Percentiles rank a stretch among this genome's conserved stretches.
Conservation (phyloP, 1,139 yeast genomes). For the Arxiozyma slooffiae region DNA sequence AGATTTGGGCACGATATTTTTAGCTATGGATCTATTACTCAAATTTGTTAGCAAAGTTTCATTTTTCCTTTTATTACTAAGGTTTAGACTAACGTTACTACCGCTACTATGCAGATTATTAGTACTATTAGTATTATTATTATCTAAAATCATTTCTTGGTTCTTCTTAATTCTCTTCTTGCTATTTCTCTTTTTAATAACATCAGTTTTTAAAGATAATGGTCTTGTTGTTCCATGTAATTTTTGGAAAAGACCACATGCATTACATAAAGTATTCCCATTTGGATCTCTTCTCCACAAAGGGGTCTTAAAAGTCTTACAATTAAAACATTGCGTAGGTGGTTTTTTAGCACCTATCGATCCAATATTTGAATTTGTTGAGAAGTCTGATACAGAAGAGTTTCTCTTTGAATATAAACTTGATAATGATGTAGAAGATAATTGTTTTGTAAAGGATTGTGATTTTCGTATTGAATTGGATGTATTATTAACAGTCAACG, state of each 20-base stretch:
- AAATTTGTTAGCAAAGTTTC: neutral
- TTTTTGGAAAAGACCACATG: conserved; percentile 89
- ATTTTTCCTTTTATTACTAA: neutral
- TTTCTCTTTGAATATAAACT: conserved; percentile 16
- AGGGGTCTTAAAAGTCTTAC: conserved; percentile 90
- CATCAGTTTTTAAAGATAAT: conserved; percentile 81
- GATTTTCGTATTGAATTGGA: conserved; percentile 25
- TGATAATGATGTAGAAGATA: conserved; percentile 25
- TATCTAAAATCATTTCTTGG: conserved; percentile 3
- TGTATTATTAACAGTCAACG: conserved; percentile 14
- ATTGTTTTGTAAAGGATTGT: conserved; percentile 19
- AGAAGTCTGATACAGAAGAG: conserved; percentile 15
- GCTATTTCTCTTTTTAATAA: conserved; percentile 68
- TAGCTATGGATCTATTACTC: conserved; percentile 3
- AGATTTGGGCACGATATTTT: conserved; percentile 9
- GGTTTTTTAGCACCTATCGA: conserved; percentile 15
- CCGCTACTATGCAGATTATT: neutral
- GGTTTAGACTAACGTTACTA: neutral
- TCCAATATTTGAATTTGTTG: conserved; percentile 7
- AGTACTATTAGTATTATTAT: conserved; percentile 4
- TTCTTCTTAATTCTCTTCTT: conserved; percentile 29
- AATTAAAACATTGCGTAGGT: conserved; percentile 58
- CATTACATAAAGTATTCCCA: conserved; percentile 91
- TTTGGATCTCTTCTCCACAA: conserved; percentile 92
- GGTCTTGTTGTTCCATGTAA: conserved; percentile 94